Evolutionary conservation across 208 protist genomes (phyloP).

Genomic region (Acanthamoeba sp.): DNA sequence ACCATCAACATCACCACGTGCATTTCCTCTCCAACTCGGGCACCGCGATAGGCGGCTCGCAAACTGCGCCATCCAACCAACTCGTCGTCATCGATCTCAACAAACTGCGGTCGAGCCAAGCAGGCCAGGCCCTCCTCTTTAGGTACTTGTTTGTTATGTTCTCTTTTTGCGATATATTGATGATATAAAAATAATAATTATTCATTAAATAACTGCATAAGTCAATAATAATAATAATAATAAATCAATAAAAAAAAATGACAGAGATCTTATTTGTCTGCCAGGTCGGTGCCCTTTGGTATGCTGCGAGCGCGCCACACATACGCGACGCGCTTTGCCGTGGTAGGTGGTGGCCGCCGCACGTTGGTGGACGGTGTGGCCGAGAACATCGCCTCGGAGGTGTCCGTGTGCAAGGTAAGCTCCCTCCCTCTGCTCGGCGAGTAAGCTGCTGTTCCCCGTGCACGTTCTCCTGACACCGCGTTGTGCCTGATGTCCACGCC

Average conservation of each 20-base stretch:
- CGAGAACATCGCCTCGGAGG: neutral
- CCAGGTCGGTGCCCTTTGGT: slow-evolving; percentile 23
- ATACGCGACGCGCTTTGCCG: slow-evolving; percentile 32
- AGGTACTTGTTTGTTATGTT: slow-evolving; percentile 18
- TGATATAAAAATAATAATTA: neutral
- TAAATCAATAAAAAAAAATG: neutral
- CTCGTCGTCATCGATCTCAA: slow-evolving; percentile 3
- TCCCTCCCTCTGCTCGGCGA: no score
- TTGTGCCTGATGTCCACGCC: no score
- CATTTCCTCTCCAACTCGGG: slow-evolving; percentile 38
- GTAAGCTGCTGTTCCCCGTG: no score
- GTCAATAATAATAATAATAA: neutral
- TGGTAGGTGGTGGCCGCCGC: neutral
- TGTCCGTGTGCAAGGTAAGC: slow-evolving; percentile 41
- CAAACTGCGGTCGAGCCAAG: neutral
- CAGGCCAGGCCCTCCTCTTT: neutral
- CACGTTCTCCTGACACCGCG: no score
- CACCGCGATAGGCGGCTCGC: neutral
- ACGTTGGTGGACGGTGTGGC: slow-evolving; percentile 24
- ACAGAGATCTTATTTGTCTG: neutral
- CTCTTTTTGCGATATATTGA: neutral
- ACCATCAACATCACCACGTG: slow-evolving; percentile 33
- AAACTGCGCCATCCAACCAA: neutral
- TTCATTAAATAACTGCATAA: neutral
- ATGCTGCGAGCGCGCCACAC: slow-evolving; percentile 52